Evolutionary conservation across 2,329 filamentous ascomycete species (phyloP).

Genomic region (Polytolypa hystricis): DNA sequence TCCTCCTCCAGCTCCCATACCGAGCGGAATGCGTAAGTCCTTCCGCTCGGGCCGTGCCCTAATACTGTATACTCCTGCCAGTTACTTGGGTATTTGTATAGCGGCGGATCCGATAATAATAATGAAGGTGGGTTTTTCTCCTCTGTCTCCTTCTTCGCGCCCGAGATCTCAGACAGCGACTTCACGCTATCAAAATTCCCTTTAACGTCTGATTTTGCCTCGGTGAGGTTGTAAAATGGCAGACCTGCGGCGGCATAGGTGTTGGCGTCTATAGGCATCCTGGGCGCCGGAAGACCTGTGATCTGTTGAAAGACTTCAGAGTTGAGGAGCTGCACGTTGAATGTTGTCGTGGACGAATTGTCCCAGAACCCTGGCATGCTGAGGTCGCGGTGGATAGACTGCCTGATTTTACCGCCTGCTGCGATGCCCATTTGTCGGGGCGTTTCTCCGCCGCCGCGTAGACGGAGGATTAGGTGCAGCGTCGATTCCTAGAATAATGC

Average conservation of each 20-base stretch:
- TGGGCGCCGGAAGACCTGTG: conserved; percentile 26
- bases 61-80: conserved; percentile 2
- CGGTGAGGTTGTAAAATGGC: conserved; percentile 29
- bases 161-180: conserved; percentile 2
- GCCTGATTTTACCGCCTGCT: conserved; percentile 32
- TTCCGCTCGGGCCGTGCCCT: neutral
- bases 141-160: neutral
- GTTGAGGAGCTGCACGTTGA: conserved; percentile 16
- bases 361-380: conserved; percentile 22
- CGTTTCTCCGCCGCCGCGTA: conserved; percentile 10
- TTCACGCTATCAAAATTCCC: neutral
- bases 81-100: neutral
- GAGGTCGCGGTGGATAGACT: conserved; percentile 26
- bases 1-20: conserved; percentile 2
- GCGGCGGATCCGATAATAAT: neutral
- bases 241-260: conserved; percentile 24
- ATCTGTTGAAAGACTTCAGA: conserved; percentile 14
- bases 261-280: conserved; percentile 24
- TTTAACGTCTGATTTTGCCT: neutral
- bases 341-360: conserved; percentile 13
- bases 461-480: conserved; percentile 13
- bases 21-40: conserved; percentile 1
- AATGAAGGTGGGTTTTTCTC: neutral
- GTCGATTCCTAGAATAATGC: conserved; percentile 3
- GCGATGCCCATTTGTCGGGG: conserved; percentile 26